Evolutionary conservation across 495 filamentous ascomycete genomes (phyloP), one percentile per base, ranked within the genome.

Genomic region (Cercophora newfieldiana): DNA sequence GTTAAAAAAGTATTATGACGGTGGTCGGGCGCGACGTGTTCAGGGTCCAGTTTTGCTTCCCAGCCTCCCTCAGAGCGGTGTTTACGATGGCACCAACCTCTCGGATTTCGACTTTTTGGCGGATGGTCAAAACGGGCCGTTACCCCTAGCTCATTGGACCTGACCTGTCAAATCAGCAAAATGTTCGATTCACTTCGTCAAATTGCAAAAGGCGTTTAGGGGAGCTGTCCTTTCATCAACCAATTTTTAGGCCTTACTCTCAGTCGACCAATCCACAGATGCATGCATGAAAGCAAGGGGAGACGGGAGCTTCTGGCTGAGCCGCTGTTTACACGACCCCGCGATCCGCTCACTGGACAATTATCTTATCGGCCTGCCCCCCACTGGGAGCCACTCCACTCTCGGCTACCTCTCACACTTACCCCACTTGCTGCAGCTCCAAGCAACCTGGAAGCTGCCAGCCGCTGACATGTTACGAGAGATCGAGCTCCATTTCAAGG

Each of bases 61-160:
- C 74, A 75, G 71, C 74, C 74, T 69, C 74, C 74, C 54, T 54
- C 24, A 44, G 14, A 25, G 54, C 24, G 30, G 28, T 47, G 50
- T 29, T 28, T 33, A 28, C 57, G 61, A 28, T 26, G 57, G 65
- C 61, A 69, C 74, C 74, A 76, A 71, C 74, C 74, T 64, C 74
- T 68, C 68, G 68, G 30, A 59, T 75, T 75, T 67, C 48, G 26
- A 21, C 29, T n/a, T 55, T 37, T 59, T 59, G 57, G 66, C 56
- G 56, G 22, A 44, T 6, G 37, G 37, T 44, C 37, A 44, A 44
- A n/a, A 44, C 37, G 10, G 37, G 12, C 37, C 25, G 28, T 59
- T 49, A 25, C 28, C 28, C 37, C 56, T 30, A 37, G 57, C 28
- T 14, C n/a, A 68, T 63, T 62, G 31, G 31, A 63, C 58, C 51